Evolutionary conservation across 2,329 filamentous ascomycete genomes (phyloP).

Genomic region (Xylariaceae sp.): DNA sequence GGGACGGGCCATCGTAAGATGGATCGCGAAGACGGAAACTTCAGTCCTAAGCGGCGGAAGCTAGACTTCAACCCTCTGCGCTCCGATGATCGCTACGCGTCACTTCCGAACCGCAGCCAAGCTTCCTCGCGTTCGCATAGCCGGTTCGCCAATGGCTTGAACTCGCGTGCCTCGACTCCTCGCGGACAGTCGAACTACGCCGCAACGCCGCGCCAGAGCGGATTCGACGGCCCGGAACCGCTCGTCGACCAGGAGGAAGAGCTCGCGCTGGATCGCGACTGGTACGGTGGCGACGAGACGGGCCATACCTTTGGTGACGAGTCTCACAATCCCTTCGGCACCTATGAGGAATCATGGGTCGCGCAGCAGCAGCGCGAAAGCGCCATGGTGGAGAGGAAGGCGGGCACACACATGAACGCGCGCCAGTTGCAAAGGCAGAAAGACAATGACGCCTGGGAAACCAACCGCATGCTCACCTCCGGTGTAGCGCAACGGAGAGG

Average conservation of each 20-base stretch:
- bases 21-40: slow-evolving; percentile 24
- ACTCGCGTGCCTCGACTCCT: slow-evolving; percentile 21
- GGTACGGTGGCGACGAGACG: slow-evolving; percentile 84
- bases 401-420: slow-evolving; percentile 60
- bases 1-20: slow-evolving; percentile 9
- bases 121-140: slow-evolving; percentile 30
- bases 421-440: slow-evolving; percentile 78
- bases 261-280: slow-evolving; percentile 76
- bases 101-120: slow-evolving; percentile 39
- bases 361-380: slow-evolving; percentile 62
- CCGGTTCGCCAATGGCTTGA: slow-evolving; percentile 20
- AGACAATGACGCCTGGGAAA: slow-evolving; percentile 97
- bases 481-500: slow-evolving; percentile 88
- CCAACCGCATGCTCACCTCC: slow-evolving; percentile 95
- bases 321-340: slow-evolving; percentile 83
- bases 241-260: slow-evolving; percentile 60
- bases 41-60: slow-evolving; percentile 57
- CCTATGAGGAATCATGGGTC: slow-evolving; percentile 66
- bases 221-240: slow-evolving; percentile 56
- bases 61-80: slow-evolving; percentile 51
- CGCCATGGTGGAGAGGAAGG: slow-evolving; percentile 72
- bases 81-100: slow-evolving; percentile 49
- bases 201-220: slow-evolving; percentile 42
- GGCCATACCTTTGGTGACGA: slow-evolving; percentile 86
- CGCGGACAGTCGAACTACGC: slow-evolving; percentile 22